Evolutionary conservation across 345 rosid genomes (phyloP).

Genomic region (Durio zibethinus): DNA sequence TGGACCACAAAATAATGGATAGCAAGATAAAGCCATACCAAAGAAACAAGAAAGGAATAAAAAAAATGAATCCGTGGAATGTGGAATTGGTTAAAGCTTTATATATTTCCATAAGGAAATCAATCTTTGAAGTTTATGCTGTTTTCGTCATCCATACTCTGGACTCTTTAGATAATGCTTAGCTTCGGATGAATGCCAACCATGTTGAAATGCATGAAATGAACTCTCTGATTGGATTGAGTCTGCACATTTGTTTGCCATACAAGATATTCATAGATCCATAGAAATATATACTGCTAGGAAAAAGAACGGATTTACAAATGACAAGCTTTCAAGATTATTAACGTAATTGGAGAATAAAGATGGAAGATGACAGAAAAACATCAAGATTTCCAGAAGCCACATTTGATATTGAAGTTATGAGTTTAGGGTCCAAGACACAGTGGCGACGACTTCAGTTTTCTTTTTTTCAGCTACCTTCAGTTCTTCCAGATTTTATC

Average conservation of each 20-base stretch:
- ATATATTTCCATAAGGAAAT: too few species aligned
- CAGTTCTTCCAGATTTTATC: constrained; percentile 68
- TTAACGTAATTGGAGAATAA: background rate
- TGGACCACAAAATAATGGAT: too few species aligned
- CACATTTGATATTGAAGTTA: background rate
- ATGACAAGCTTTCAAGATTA: background rate
- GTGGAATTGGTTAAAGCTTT: too few species aligned
- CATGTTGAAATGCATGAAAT: background rate
- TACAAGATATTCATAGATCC: background rate
- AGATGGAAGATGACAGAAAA: background rate
- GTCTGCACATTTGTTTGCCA: background rate
- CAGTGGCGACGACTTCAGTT: constrained; percentile 47
- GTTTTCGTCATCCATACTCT: too few species aligned
- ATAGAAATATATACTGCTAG: background rate
- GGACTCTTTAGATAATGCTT: background rate
- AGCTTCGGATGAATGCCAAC: background rate
- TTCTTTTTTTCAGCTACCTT: constrained; percentile 58
- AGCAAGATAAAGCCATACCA: too few species aligned
- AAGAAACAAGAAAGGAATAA: too few species aligned
- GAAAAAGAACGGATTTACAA: background rate
- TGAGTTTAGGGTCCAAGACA: constrained; percentile 8
- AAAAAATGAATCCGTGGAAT: too few species aligned
- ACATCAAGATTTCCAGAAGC: constrained; percentile 3
- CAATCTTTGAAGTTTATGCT: too few species aligned
- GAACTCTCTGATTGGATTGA: background rate